Evolutionary conservation across 1,139 yeast genomes (phyloP), one percentile per base, ranked within the genome.

Genomic region (Candida smagusa): DNA sequence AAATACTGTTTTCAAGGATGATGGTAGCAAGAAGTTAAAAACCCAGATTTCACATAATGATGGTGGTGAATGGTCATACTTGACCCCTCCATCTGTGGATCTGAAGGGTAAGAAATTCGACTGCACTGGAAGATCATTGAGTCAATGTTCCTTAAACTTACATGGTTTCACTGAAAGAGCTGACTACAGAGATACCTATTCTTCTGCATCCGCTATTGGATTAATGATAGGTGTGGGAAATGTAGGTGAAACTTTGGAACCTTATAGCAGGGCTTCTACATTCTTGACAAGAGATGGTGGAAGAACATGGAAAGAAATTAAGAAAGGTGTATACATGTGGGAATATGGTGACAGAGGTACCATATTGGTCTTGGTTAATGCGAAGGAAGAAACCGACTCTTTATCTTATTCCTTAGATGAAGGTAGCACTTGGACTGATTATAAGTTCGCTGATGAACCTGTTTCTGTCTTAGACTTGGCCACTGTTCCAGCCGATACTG

Each of bases 271-370:
- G 25, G 73, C 83, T 1, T 68, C 85, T 2, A 86, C 96, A 0
- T 92, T 79, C 49, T 62, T 92, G 45, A 81, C 96, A 9, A 67
- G 72, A 5, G 97, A 94, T 62, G 98, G 95, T 2, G 99, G 99
- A 33, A 62, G 81, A 3, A 74, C 90, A 2, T 92, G 98, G 98
- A 77, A 61, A 39, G 95, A 88, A 59, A 65, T 89, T 22, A 72
- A 64, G 37, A 77, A 83, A 45, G 95, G 95, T 1, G 74, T 78
- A 0, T 75, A 76, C 52, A 84, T 84, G 78, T 94, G 97, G 97
- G 97, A 90, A 58, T 92, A 72, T 59, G 98, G 97, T 42, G 98
- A 94, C 57, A 84, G 89, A 48, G 98, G 99, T 6, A 81, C 96
- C 1, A 74, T 94, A 30, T 64, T 92, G 41, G 88, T 85, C 1